These are phyloP conservation scores for Triticum dicoccoides DNA, from an alignment of 176 grass and related monocot genomes.

Conservation along the genomic window DNA sequence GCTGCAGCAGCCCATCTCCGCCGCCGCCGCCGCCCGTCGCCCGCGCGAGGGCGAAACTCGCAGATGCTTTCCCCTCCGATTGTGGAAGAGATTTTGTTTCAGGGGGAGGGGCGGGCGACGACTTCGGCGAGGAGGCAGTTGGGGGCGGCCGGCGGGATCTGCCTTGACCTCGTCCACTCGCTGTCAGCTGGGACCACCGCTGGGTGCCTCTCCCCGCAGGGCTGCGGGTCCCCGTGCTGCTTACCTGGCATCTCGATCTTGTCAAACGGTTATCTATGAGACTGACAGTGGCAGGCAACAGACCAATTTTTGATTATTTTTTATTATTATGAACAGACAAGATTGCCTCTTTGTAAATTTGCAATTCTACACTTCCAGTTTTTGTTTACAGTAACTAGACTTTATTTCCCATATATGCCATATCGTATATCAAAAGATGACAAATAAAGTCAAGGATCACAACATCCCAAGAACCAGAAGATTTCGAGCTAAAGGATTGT, in stretches of 20 bases:
- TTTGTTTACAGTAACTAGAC: too few relatives aligned
- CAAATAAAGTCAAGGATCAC: too few relatives aligned
- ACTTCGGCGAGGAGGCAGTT: background rate
- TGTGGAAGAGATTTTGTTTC: background rate
- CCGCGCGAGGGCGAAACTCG: background rate
- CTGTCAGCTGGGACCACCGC: background rate
- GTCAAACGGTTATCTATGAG: background rate
- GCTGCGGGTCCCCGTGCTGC: background rate
- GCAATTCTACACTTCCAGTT: too few relatives aligned
- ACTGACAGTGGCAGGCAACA: too few relatives aligned
- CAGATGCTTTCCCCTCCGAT: background rate
- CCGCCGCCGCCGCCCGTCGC: background rate
- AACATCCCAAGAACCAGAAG: too few relatives aligned
- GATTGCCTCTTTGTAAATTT: too few relatives aligned
- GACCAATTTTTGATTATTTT: too few relatives aligned
- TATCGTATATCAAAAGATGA: too few relatives aligned
- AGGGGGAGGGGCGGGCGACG: constrained; percentile 4
- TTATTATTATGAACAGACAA: too few relatives aligned
- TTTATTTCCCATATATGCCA: too few relatives aligned
- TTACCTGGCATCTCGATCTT: background rate
- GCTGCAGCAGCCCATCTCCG: constrained; percentile 73
- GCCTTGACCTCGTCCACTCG: background rate
- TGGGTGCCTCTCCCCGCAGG: background rate
- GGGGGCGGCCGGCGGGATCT: background rate
- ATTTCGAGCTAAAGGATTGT: too few relatives aligned